Percentiles rank a stretch among this genome's conserved stretches.
These are phyloP conservation scores for Phoma sp. DNA, from an alignment of 2,329 filamentous ascomycete species.

Conservation along the genomic window DNA sequence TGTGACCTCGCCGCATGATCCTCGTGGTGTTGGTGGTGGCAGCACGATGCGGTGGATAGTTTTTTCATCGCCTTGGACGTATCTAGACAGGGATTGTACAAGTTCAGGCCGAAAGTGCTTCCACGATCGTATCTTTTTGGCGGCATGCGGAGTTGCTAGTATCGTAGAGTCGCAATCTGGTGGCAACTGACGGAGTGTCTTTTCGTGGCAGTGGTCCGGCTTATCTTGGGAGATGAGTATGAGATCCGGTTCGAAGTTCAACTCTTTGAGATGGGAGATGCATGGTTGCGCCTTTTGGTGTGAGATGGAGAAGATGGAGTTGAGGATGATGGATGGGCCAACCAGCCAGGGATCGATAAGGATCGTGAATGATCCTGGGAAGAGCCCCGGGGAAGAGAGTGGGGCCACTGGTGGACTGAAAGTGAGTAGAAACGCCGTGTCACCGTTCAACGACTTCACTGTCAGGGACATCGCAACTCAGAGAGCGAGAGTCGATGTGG, in stretches of 20 bases:
- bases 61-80: constrained; percentile 48
- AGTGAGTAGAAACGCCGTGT: constrained; percentile 70
- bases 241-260: constrained; percentile 62
- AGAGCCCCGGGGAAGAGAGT: constrained; percentile 45
- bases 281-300: constrained; percentile 63
- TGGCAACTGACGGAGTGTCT: constrained; percentile 71
- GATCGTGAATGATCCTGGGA: constrained; percentile 65
- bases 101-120: constrained; percentile 67
- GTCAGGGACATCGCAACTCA: constrained; percentile 65
- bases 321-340: constrained; percentile 66
- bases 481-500: constrained; percentile 4
- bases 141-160: constrained; percentile 69
- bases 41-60: constrained; percentile 61
- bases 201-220: constrained; percentile 74
- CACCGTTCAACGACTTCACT: constrained; percentile 69
- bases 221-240: constrained; percentile 68
- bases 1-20: constrained; percentile 71
- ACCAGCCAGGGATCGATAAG: constrained; percentile 76
- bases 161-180: constrained; percentile 65
- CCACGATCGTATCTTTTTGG: constrained; percentile 71
- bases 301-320: constrained; percentile 67
- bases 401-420: constrained; percentile 64
- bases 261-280: constrained; percentile 63
- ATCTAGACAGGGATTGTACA: constrained; percentile 55
- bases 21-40: constrained; percentile 60